Evolutionary conservation across 176 grass and related monocot genomes (phyloP).

Genomic region (Dendrocalamus sinicus): DNA sequence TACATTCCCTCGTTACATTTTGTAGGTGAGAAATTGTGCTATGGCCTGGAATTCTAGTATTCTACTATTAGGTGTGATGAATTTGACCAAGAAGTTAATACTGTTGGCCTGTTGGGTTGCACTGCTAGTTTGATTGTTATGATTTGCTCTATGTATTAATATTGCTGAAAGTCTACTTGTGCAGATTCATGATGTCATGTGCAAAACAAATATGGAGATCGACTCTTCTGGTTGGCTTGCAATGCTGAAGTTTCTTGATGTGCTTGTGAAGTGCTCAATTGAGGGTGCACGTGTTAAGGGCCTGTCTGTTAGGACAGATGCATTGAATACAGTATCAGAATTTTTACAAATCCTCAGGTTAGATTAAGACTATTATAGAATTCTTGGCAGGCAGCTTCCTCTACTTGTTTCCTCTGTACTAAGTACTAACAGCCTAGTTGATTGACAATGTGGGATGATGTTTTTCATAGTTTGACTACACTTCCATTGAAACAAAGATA

Average conservation of each 20-base stretch:
- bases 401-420: background rate
- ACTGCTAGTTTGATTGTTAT: background rate
- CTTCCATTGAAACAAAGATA: background rate
- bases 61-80: constrained; percentile 13
- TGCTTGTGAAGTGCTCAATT: constrained; percentile 49
- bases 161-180: constrained; percentile 32
- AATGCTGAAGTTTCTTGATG: constrained; percentile 79
- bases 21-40: background rate
- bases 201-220: constrained; percentile 70
- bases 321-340: constrained; percentile 52
- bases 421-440: constrained; percentile 29
- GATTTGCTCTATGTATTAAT: background rate
- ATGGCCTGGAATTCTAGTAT: background rate
- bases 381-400: background rate
- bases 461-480: background rate
- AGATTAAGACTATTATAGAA: constrained; percentile 44
- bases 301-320: constrained; percentile 40
- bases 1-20: background rate
- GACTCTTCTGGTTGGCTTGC: constrained; percentile 57
- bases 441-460: constrained; percentile 10
- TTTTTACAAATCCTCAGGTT: constrained; percentile 83
- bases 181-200: constrained; percentile 77
- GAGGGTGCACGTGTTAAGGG: constrained; percentile 47
- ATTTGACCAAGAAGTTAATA: constrained; percentile 6
- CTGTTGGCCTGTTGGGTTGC: background rate